phyloP scores from a whole-genome alignment of 2,329 filamentous ascomycete species.

The Orbilia javanica region DNA sequence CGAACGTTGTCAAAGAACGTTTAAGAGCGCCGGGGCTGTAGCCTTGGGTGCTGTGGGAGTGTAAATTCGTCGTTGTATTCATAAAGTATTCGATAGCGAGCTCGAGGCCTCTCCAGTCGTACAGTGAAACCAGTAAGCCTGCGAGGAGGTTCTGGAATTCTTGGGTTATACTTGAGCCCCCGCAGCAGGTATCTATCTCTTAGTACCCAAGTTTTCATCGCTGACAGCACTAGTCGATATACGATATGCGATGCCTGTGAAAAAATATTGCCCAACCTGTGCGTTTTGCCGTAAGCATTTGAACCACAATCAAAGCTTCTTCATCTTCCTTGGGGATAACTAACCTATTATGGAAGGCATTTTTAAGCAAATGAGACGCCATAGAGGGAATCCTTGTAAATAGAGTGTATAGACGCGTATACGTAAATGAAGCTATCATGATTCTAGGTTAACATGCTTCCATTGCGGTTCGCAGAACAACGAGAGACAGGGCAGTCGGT shows the following conservation, averaged over 20 bases:
- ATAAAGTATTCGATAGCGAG: neutral
- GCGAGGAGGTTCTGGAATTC: neutral
- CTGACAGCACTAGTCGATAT: neutral
- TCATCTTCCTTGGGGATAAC: neutral
- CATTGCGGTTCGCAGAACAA: neutral
- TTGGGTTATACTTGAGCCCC: neutral
- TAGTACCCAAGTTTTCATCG: neutral
- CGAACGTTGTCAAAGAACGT: neutral
- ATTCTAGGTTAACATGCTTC: neutral
- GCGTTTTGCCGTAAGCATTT: neutral
- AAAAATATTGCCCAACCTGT: neutral
- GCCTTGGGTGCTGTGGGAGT: too few species aligned
- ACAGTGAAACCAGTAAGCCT: neutral
- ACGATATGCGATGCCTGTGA: neutral
- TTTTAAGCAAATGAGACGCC: neutral
- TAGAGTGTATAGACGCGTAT: neutral
- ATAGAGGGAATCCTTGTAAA: neutral
- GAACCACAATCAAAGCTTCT: neutral
- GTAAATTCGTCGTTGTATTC: neutral
- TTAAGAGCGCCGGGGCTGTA: neutral
- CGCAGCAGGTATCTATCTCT: neutral
- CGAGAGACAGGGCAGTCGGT: too few species aligned
- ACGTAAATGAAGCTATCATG: neutral
- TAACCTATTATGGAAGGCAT: neutral
- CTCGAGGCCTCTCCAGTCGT: neutral